Evolutionary conservation across 495 filamentous ascomycete species (phyloP).

Genomic region (Penicillium riverlandense): DNA sequence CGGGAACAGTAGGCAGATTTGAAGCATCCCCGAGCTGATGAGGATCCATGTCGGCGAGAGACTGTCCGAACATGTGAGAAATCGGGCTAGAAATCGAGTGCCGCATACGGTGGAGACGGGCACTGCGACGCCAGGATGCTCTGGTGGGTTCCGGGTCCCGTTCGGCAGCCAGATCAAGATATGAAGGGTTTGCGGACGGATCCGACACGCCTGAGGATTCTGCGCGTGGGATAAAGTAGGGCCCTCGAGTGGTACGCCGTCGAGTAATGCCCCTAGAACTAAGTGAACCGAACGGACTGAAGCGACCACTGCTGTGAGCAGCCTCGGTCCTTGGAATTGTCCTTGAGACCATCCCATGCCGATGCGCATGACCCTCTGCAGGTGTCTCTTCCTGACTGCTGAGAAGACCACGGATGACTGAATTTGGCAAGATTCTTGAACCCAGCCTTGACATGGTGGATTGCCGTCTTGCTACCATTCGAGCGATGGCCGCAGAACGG

Average conservation of each 20-base stretch:
- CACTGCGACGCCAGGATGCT: constrained; percentile 36
- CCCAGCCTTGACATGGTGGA: constrained; percentile 46
- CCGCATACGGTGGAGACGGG: constrained; percentile 35
- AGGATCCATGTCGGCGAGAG: constrained; percentile 13
- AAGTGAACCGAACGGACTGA: constrained; percentile 36
- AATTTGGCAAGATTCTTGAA: constrained; percentile 44
- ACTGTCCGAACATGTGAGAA: constrained; percentile 39
- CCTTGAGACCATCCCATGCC: constrained; percentile 37
- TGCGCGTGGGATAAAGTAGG: constrained; percentile 33
- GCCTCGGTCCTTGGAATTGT: constrained; percentile 31
- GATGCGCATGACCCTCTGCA: constrained; percentile 43
- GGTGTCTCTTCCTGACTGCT: constrained; percentile 42
- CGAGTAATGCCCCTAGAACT: constrained; percentile 32
- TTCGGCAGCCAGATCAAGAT: constrained; percentile 17
- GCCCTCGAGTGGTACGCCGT: constrained; percentile 28
- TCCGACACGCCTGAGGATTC: constrained; percentile 24
- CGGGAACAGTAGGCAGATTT: background rate
- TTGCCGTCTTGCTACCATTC: constrained; percentile 40
- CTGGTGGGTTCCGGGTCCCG: constrained; percentile 24
- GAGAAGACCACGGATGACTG: constrained; percentile 35
- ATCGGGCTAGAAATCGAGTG: constrained; percentile 39
- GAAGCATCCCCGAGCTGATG: constrained; percentile 2
- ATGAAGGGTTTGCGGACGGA: constrained; percentile 11
- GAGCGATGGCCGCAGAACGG: constrained; percentile 29
- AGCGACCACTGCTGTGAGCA: constrained; percentile 29